Percentiles rank a stretch among this genome's conserved stretches.
Evolutionary conservation across 164 flowering plant genomes (phyloP).

Genomic region (Stephania yunnanensis): DNA sequence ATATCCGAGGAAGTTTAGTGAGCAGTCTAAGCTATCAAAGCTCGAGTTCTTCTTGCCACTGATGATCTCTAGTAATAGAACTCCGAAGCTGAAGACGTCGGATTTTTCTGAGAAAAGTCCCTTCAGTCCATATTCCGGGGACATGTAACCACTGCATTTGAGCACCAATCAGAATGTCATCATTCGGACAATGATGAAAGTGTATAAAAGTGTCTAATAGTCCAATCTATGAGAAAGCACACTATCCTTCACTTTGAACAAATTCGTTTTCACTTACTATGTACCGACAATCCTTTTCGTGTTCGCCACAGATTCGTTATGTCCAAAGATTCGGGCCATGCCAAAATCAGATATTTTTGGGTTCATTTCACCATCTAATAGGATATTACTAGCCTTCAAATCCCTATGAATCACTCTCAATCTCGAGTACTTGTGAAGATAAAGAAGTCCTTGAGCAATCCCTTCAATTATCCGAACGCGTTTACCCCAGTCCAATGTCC

Average conservation of each 20-base stretch:
- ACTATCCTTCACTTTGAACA: background rate
- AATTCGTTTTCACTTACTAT: background rate
- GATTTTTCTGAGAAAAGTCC: slow-evolving; percentile 13
- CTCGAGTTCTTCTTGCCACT: slow-evolving; percentile 11
- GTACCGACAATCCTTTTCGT: slow-evolving; percentile 10
- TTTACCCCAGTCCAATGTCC: background rate
- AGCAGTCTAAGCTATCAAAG: background rate
- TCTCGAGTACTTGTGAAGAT: slow-evolving; percentile 12
- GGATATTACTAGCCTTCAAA: slow-evolving; percentile 11
- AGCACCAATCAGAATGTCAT: background rate
- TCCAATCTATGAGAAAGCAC: background rate
- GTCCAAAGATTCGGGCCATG: slow-evolving; percentile 7
- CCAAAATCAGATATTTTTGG: slow-evolving; percentile 10
- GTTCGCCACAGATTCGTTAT: slow-evolving; percentile 4
- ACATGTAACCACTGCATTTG: slow-evolving; percentile 8
- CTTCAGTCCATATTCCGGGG: slow-evolving; percentile 12
- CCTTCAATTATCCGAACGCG: slow-evolving; percentile 10
- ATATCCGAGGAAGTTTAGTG: slow-evolving; percentile 7
- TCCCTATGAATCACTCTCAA: slow-evolving; percentile 12
- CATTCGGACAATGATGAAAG: background rate
- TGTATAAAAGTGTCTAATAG: background rate
- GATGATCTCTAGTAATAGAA: slow-evolving; percentile 11
- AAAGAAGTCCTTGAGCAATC: slow-evolving; percentile 13
- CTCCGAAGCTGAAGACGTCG: slow-evolving; percentile 15
- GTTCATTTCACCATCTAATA: slow-evolving; percentile 12